A percentile compares a stretch with the other conserved stretches of the same genome.
Evolutionary conservation across 108 stramenopile genomes (phyloP).

Genomic region (Phaeodactylum tricornutum): DNA sequence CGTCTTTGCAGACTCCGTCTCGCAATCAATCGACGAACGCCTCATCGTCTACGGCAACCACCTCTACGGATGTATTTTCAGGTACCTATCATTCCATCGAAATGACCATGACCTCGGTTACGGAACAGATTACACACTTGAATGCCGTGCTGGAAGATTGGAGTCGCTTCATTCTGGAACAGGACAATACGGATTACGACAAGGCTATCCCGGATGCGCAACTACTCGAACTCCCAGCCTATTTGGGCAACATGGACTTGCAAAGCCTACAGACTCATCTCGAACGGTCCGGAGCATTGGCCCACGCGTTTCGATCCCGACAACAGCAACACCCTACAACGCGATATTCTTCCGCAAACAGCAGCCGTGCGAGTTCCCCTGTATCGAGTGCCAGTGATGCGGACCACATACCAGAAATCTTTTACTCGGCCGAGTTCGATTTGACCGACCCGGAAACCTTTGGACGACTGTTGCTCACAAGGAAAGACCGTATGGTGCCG

Average conservation of each 20-base stretch:
- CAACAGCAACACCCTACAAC: background rate
- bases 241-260: conserved; percentile 20
- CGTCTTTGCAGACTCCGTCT: too few species aligned
- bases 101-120: conserved; percentile 29
- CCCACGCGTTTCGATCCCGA: conserved; percentile 14
- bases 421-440: conserved; percentile 60
- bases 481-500: conserved; percentile 18
- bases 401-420: conserved; percentile 43
- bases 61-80: conserved; percentile 19
- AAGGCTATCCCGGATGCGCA: conserved; percentile 3
- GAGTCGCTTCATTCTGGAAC: conserved; percentile 29
- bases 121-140: conserved; percentile 39
- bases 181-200: conserved; percentile 15
- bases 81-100: conserved; percentile 30
- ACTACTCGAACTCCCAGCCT: conserved; percentile 18
- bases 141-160: conserved; percentile 36
- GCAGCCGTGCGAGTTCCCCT: background rate
- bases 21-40: background rate
- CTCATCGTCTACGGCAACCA: background rate
- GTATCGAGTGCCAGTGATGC: conserved; percentile 2
- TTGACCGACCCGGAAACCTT: conserved; percentile 74
- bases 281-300: conserved; percentile 25
- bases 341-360: background rate
- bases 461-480: conserved; percentile 45
- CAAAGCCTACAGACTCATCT: conserved; percentile 24